These are phyloP conservation scores for Kazachstania africana DNA, from an alignment of 805 yeast species.

Conservation along the genomic window DNA sequence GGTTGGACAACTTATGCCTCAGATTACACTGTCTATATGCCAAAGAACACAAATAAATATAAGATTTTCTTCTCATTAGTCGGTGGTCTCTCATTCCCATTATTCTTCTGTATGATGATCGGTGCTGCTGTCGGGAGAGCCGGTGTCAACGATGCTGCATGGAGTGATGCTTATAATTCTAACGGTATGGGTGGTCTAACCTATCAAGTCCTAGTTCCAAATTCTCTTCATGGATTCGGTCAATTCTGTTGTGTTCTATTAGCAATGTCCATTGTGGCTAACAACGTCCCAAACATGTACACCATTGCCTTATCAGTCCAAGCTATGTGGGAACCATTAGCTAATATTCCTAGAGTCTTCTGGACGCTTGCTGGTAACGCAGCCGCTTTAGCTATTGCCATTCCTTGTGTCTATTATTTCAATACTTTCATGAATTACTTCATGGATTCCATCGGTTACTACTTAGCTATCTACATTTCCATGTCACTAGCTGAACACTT, in stretches of 20 bases:
- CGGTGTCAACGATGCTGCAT: conserved; percentile 33
- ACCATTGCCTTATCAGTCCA: conserved; percentile 82
- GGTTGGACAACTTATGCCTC: conserved; percentile 94
- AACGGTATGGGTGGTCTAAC: conserved; percentile 73
- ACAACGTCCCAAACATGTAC: conserved; percentile 90
- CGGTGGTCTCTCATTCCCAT: conserved; percentile 54
- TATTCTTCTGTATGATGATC: conserved; percentile 58
- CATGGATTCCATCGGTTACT: conserved; percentile 87
- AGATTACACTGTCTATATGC: conserved; percentile 85
- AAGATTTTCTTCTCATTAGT: conserved; percentile 55
- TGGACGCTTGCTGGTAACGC: conserved; percentile 76
- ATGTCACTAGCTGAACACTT: conserved; percentile 75
- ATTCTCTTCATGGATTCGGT: conserved; percentile 81
- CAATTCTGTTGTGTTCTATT: conserved; percentile 78
- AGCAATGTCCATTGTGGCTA: conserved; percentile 79
- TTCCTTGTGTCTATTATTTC: conserved; percentile 76
- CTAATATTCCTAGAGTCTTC: conserved; percentile 64
- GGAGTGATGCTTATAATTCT: conserved; percentile 38
- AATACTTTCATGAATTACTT: conserved; percentile 66
- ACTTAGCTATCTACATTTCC: conserved; percentile 74
- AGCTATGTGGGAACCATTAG: conserved; percentile 65
- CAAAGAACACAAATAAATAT: conserved; percentile 43
- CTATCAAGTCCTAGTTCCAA: conserved; percentile 62
- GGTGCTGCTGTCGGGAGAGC: conserved; percentile 86
- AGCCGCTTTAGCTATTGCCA: conserved; percentile 72